Percentiles rank a stretch among this genome's conserved stretches.
Conservation (phyloP, 805 yeast genomes). For the Barnettozyma wickerhamii region DNA sequence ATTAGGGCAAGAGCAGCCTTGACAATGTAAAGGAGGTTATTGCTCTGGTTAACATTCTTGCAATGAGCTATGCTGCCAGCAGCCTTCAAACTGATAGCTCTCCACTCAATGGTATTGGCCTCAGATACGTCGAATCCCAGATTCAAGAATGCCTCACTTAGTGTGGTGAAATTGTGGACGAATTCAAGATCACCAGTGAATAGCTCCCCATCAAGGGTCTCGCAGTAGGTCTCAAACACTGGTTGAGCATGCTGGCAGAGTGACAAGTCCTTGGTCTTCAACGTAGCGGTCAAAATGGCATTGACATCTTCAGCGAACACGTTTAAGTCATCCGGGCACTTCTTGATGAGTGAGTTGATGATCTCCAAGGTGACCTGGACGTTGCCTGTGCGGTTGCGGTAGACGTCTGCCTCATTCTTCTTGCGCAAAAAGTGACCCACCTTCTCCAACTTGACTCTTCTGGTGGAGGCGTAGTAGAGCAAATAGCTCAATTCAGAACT, state of each 20-base stretch:
- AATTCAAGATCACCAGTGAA: constrained; percentile 63
- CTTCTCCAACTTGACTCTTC: constrained; percentile 84
- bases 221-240: constrained; percentile 45
- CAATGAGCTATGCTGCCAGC: constrained; percentile 33
- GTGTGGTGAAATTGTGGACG: constrained; percentile 41
- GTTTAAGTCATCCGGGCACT: constrained; percentile 79
- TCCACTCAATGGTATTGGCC: constrained; percentile 34
- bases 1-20: constrained; percentile 17
- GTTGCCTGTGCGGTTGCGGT: constrained; percentile 68
- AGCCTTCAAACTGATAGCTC: constrained; percentile 40
- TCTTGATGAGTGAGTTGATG: constrained; percentile 60
- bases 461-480: constrained; percentile 83
- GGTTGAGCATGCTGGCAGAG: constrained; percentile 49
- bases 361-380: constrained; percentile 77
- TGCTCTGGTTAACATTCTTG: constrained; percentile 21
- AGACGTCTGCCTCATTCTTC: constrained; percentile 57
- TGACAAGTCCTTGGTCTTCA: constrained; percentile 55
- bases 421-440: constrained; percentile 67
- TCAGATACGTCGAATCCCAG: constrained; percentile 11
- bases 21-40: constrained; percentile 11
- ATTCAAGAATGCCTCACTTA: constrained; percentile 26
- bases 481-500: constrained; percentile 87
- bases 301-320: constrained; percentile 72
- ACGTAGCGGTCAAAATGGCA: constrained; percentile 48
- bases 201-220: constrained; percentile 54